A percentile compares a stretch with the other conserved stretches of the same genome.
These are phyloP conservation scores for Quercus agrifolia DNA, from an alignment of 306 rosid species.

Conservation along the genomic window DNA sequence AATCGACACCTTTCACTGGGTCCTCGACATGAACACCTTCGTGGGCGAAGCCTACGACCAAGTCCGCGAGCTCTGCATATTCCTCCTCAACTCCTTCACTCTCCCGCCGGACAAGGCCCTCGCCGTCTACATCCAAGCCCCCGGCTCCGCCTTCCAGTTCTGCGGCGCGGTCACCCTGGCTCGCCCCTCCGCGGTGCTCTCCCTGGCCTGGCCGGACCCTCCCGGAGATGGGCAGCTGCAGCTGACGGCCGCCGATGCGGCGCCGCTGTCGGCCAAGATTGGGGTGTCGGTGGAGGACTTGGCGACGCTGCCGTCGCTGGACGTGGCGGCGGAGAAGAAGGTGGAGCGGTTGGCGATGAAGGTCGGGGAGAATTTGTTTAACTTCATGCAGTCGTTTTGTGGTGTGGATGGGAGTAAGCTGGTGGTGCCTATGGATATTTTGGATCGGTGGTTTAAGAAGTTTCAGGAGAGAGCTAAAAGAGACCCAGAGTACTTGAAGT, in stretches of 20 bases:
- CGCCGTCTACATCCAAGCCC: slow-evolving; percentile 85
- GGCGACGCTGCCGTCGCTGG: slow-evolving; percentile 80
- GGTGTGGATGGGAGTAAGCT: slow-evolving; percentile 81
- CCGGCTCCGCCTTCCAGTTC: slow-evolving; percentile 75
- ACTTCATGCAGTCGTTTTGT: slow-evolving; percentile 91
- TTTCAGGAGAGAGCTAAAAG: slow-evolving; percentile 80
- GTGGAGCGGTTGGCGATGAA: slow-evolving; percentile 76
- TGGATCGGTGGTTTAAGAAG: slow-evolving; percentile 94
- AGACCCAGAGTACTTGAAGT: slow-evolving; percentile 79
- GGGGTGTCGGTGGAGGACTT: slow-evolving; percentile 89
- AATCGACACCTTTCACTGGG: slow-evolving; percentile 87
- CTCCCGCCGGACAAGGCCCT: slow-evolving; percentile 92
- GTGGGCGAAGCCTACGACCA: slow-evolving; percentile 86
- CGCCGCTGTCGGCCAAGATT: slow-evolving; percentile 70
- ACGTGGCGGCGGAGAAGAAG: slow-evolving; percentile 60
- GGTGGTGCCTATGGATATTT: slow-evolving; percentile 89
- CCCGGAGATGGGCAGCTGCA: slow-evolving; percentile 45
- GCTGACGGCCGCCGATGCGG: slow-evolving; percentile 60
- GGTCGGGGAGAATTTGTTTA: slow-evolving; percentile 85
- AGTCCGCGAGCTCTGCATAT: slow-evolving; percentile 72
- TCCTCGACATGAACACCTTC: slow-evolving; percentile 87
- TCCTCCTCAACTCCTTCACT: slow-evolving; percentile 70
- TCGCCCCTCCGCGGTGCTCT: slow-evolving; percentile 77
- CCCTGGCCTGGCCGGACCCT: slow-evolving; percentile 76
- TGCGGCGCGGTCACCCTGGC: slow-evolving; percentile 74